These are phyloP conservation scores for Stentor coeruleus DNA, from an alignment of 73 alveolate genomes.

Conservation along the genomic window DNA sequence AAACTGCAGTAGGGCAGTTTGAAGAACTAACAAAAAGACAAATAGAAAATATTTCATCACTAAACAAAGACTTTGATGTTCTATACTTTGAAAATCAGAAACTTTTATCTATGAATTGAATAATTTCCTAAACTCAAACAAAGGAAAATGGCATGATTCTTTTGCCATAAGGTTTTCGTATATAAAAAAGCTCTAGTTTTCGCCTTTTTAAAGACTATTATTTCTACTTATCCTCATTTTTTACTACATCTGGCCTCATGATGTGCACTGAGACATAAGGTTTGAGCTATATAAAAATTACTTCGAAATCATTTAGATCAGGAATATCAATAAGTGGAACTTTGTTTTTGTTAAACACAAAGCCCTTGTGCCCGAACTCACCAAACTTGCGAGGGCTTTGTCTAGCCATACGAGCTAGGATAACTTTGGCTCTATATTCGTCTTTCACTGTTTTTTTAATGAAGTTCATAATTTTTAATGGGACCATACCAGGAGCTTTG, in stretches of 20 bases:
- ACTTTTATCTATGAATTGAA: too few species aligned
- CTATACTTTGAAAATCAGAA: too few species aligned
- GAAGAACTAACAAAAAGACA: too few species aligned
- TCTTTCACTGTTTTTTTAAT: conserved; percentile 14
- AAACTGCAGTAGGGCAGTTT: too few species aligned
- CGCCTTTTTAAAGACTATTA: too few species aligned
- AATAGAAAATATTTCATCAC: too few species aligned
- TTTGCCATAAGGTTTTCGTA: too few species aligned
- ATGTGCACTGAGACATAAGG: conserved; percentile 16
- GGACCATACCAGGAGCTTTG: conserved; percentile 21
- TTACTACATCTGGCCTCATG: neutral
- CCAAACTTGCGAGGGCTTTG: neutral
- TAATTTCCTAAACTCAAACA: too few species aligned
- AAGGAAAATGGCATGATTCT: too few species aligned
- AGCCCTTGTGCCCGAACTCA: neutral
- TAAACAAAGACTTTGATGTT: too few species aligned
- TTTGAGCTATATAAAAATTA: conserved; percentile 4
- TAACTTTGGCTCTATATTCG: neutral
- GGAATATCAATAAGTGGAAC: conserved; percentile 5
- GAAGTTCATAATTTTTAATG: neutral
- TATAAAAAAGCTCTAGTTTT: too few species aligned
- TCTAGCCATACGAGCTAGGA: neutral
- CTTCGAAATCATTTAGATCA: neutral
- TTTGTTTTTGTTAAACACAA: neutral
- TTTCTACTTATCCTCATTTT: too few species aligned